phyloP scores from a whole-genome alignment of 176 grass and related monocot genomes.

The Musa schizocarpa region DNA sequence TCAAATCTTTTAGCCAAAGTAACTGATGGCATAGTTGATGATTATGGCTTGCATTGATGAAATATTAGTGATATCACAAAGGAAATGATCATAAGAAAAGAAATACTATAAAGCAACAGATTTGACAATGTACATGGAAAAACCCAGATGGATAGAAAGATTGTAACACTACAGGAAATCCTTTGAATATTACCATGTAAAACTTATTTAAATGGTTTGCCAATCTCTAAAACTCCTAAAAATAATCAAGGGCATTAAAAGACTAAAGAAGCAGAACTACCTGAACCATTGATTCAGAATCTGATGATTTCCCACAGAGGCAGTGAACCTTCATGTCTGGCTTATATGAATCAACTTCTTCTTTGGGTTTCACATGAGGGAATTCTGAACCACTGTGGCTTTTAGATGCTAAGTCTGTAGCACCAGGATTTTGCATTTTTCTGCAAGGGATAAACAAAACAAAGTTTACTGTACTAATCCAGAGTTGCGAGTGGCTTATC shows the following conservation, averaged over 20 bases:
- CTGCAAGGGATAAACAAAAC: slow-evolving; percentile 33
- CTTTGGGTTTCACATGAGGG: slow-evolving; percentile 36
- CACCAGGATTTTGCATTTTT: slow-evolving; percentile 60
- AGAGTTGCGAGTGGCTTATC: neutral
- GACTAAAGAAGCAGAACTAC: slow-evolving; percentile 30
- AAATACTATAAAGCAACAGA: neutral
- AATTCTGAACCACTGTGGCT: slow-evolving; percentile 26
- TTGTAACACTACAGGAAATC: neutral
- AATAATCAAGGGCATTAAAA: slow-evolving; percentile 12
- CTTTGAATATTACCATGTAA: neutral
- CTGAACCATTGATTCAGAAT: slow-evolving; percentile 53
- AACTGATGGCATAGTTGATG: neutral
- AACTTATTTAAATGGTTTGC: neutral
- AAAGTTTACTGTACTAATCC: slow-evolving; percentile 5
- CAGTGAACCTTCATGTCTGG: slow-evolving; percentile 45
- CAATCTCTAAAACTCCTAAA: neutral
- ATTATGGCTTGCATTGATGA: neutral
- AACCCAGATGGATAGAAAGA: neutral
- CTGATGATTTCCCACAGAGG: slow-evolving; percentile 49
- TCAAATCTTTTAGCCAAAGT: neutral
- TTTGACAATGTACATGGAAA: neutral
- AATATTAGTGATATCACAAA: neutral
- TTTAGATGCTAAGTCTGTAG: slow-evolving; percentile 28
- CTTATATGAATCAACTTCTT: slow-evolving; percentile 38
- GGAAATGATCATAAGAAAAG: neutral